phyloP scores from a whole-genome alignment of 148 eudicot species.

The Polygonum maritimum region DNA sequence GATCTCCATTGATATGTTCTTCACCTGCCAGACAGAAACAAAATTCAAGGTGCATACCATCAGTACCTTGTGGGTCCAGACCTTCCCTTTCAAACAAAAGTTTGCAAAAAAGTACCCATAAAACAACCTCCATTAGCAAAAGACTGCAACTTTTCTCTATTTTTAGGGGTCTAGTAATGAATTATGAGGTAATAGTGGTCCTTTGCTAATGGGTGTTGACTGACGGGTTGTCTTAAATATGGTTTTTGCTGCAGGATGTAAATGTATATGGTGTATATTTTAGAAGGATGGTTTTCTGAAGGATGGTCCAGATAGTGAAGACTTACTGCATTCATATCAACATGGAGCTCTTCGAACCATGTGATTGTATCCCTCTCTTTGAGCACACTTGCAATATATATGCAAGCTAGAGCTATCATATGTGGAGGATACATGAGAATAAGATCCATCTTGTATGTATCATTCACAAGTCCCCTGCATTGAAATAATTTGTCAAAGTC shows the following conservation, averaged over 20 bases:
- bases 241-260: background rate
- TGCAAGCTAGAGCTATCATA: slow-evolving; percentile 90
- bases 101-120: background rate
- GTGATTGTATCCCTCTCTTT: slow-evolving; percentile 82
- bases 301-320: background rate
- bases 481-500: background rate
- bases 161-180: too few relatives aligned
- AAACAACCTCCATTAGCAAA: background rate
- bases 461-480: slow-evolving; percentile 90
- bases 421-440: slow-evolving; percentile 92
- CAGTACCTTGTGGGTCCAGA: background rate
- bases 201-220: background rate
- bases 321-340: slow-evolving; percentile 89
- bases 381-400: slow-evolving; percentile 81
- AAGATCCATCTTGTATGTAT: slow-evolving; percentile 97
- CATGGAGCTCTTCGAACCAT: slow-evolving; percentile 99
- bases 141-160: background rate
- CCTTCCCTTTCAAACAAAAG: background rate
- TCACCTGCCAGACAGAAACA: slow-evolving; percentile 43
- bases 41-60: background rate
- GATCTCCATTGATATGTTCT: slow-evolving; percentile 93
- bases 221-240: background rate
- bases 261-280: background rate
- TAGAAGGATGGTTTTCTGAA: background rate
- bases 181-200: background rate